phyloP scores from a whole-genome alignment of 2,329 filamentous ascomycete genomes.

The Colletotrichum brevisporum region DNA sequence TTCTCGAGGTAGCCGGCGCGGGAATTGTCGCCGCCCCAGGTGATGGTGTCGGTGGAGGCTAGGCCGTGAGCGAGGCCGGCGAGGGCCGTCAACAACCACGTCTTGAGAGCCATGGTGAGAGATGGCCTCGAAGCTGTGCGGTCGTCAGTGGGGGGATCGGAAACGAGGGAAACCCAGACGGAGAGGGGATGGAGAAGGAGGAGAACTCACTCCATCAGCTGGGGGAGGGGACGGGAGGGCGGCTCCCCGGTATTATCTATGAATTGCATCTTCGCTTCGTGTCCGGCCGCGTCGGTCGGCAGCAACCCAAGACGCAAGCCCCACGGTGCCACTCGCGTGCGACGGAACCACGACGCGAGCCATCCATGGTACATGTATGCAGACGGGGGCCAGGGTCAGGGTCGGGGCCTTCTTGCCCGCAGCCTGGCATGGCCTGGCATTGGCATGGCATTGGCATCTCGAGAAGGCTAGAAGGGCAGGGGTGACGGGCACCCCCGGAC shows the following conservation, averaged over 20 bases:
- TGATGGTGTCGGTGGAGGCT: conserved; percentile 68
- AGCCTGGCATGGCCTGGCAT: conserved; percentile 29
- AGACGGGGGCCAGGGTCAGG: conserved; percentile 7
- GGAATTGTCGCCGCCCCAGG: conserved; percentile 71
- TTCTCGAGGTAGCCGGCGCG: conserved; percentile 70
- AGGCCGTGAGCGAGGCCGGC: conserved; percentile 52
- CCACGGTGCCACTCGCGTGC: background rate
- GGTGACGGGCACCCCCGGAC: conserved; percentile 19
- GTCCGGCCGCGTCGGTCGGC: conserved; percentile 26
- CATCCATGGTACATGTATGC: conserved; percentile 11
- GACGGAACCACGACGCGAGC: conserved; percentile 18
- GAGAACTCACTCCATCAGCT: conserved; percentile 16
- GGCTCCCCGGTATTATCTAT: conserved; percentile 32
- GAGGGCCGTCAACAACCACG: conserved; percentile 47
- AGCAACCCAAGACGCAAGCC: conserved; percentile 18
- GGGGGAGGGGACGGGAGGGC: conserved; percentile 19
- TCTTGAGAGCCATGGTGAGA: conserved; percentile 33
- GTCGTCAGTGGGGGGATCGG: background rate
- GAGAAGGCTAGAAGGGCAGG: conserved; percentile 26
- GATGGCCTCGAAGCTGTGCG: conserved; percentile 23
- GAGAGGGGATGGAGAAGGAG: conserved; percentile 18
- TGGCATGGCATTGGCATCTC: conserved; percentile 22
- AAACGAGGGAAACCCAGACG: conserved; percentile 37
- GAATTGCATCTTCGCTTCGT: conserved; percentile 5
- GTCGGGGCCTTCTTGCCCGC: conserved; percentile 1